Base-by-base conservation (phyloP, 805 yeast genomes). In the Yamadazyma takamatsuzukensis region DNA sequence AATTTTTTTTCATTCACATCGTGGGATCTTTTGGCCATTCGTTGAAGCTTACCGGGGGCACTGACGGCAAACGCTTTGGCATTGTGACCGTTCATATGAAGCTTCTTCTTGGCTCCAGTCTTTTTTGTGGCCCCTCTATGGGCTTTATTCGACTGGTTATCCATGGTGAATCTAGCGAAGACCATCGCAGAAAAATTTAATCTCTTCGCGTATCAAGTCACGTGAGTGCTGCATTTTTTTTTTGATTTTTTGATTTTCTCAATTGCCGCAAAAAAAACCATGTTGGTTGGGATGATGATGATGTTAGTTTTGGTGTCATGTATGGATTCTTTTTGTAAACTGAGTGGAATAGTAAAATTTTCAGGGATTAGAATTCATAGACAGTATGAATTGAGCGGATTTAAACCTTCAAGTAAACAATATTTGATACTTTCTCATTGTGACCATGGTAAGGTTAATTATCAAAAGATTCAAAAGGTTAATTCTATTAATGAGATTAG, bases 1-100 rank as follows among this genome's bases (percentile, higher is more conserved):
- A 83, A 73, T 52, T 80, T 83, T 52, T 74, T 80, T 57, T 93
- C 97, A 41, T 78, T 73, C 34, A 76, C 70, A 53, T 93, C 99
- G 43, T 83, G 83, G 5, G 94, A 62, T 56, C 98, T 74, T 52
- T 77, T 76, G 42, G 96, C 95, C 71, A 74, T 80, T 41, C 83
- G 73, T 46, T 85, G 88, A 56, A 89, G 70, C 56, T 86, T 88
- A 12, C 93, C 81, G 1, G 97, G 97, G 13, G 71, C 71, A 25
- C 56, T 51, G 13, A 65, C 68, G 5, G 70, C 71, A 47, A 66
- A 66, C 2, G 72, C 72, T 43, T 66, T 66, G 15, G 52, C 59
- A 41, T 66, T 66, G 33, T 58, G 65, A 15, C 97, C 97, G 54
- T 86, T 87, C 30, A 84, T 79, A 48, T 86, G 96, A 43, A 88